These are phyloP conservation scores for Haberlea rhodopensis DNA, from an alignment of 257 asterid genomes.

Conservation along the genomic window DNA sequence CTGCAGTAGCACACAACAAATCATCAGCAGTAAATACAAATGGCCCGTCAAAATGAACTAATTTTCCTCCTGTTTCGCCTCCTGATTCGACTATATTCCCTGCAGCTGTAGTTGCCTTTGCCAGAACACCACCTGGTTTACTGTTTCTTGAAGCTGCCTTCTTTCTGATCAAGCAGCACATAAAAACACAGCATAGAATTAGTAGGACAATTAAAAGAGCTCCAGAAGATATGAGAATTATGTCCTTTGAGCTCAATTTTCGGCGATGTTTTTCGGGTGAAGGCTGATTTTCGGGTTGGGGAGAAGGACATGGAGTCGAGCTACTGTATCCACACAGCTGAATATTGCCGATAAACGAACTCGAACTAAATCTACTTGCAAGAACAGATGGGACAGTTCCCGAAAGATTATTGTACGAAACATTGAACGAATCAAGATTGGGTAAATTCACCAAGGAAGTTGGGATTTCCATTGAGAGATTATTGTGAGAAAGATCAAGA, in stretches of 20 bases:
- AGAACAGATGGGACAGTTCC: conserved; percentile 68
- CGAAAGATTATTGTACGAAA: conserved; percentile 77
- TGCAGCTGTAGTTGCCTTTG: background rate
- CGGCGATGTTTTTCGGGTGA: conserved; percentile 22
- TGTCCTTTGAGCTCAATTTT: conserved; percentile 45
- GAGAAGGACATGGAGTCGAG: conserved; percentile 55
- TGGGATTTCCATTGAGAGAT: conserved; percentile 73
- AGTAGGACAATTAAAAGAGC: conserved; percentile 36
- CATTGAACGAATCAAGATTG: conserved; percentile 54
- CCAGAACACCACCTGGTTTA: conserved; percentile 19
- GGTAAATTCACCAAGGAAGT: conserved; percentile 38
- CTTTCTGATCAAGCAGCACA: conserved; percentile 48
- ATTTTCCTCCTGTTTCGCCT: conserved; percentile 75
- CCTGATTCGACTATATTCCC: conserved; percentile 45
- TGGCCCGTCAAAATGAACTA: conserved; percentile 92
- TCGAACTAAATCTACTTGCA: conserved; percentile 64
- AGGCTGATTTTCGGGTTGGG: conserved; percentile 40
- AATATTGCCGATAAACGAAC: conserved; percentile 66
- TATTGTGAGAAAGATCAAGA: conserved; percentile 67
- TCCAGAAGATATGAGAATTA: conserved; percentile 47
- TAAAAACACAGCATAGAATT: conserved; percentile 38
- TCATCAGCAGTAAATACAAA: conserved; percentile 89
- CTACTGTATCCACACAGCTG: conserved; percentile 75
- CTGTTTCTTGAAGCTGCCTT: conserved; percentile 30
- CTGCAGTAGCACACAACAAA: conserved; percentile 90